Percentiles rank a stretch among this genome's conserved stretches.
These are phyloP conservation scores for Delphinella strobiligena DNA, from an alignment of 2,329 filamentous ascomycete species.

Conservation along the genomic window DNA sequence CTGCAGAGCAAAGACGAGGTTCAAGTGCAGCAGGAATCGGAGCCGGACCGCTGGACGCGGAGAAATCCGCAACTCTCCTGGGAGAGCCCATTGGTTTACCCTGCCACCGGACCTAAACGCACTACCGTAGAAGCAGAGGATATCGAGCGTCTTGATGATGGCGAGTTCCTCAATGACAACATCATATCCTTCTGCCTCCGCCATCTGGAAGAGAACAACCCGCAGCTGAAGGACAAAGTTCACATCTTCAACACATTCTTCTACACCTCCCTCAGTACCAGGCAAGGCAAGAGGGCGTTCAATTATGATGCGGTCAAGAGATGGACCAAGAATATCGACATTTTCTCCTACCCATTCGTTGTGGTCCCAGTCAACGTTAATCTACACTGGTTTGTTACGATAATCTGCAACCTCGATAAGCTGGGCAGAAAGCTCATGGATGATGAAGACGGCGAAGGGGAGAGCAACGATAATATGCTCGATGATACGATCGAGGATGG, in stretches of 20 bases:
- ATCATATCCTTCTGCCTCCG: constrained; percentile 80
- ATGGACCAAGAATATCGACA: constrained; percentile 78
- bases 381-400: constrained; percentile 83
- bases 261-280: constrained; percentile 61
- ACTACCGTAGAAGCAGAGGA: constrained; percentile 60
- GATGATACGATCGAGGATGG: neutral
- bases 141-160: constrained; percentile 66
- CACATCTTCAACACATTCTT: constrained; percentile 94
- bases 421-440: constrained; percentile 3
- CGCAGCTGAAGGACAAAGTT: constrained; percentile 41
- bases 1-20: neutral
- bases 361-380: constrained; percentile 84
- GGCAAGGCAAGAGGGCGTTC: constrained; percentile 44
- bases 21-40: no score
- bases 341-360: constrained; percentile 79
- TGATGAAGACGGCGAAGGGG: no score
- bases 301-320: constrained; percentile 76
- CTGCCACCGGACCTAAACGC: constrained; percentile 44
- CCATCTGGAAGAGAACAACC: constrained; percentile 20
- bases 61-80: constrained; percentile 12
- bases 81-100: constrained; percentile 47
- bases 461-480: neutral
- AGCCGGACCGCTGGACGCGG: constrained; percentile 6
- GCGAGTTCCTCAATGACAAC: constrained; percentile 84
- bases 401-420: constrained; percentile 76